phyloP scores from a whole-genome alignment of 768 basidiomycete species.

The Suillus lakei region DNA sequence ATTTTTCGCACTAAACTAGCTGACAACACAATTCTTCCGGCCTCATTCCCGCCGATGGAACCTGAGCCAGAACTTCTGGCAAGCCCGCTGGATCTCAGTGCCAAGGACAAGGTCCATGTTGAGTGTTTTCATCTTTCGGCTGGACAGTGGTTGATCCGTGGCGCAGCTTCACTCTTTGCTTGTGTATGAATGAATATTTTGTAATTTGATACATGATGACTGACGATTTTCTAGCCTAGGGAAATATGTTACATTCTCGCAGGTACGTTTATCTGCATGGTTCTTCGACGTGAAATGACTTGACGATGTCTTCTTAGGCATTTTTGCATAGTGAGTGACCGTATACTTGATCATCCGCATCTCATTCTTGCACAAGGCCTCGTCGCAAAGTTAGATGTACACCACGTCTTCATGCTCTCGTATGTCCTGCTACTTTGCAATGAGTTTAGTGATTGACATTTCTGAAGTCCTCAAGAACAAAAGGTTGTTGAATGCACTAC shows the following conservation, averaged over 20 bases:
- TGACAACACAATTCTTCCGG: conserved; percentile 51
- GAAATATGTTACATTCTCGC: too few relatives aligned
- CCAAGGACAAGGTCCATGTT: conserved; percentile 50
- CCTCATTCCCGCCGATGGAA: conserved; percentile 50
- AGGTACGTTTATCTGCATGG: conserved; percentile 10
- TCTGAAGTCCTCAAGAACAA: conserved; percentile 49
- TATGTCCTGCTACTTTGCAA: conserved; percentile 10
- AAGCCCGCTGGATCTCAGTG: conserved; percentile 38
- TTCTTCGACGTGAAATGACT: background rate
- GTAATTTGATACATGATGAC: too few relatives aligned
- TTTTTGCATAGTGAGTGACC: conserved; percentile 22
- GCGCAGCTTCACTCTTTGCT: too few relatives aligned
- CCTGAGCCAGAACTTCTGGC: conserved; percentile 21
- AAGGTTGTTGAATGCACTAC: conserved; percentile 60
- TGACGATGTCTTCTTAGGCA: conserved; percentile 15
- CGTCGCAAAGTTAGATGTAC: conserved; percentile 24
- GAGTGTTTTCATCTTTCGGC: too few relatives aligned
- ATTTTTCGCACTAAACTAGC: conserved; percentile 43
- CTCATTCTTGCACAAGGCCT: conserved; percentile 20
- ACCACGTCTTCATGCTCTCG: conserved; percentile 31
- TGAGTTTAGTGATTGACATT: conserved; percentile 15
- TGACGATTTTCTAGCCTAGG: too few relatives aligned
- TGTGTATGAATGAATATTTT: too few relatives aligned
- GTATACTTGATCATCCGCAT: background rate
- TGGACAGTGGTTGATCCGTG: too few relatives aligned